Evolutionary conservation across 2,329 filamentous ascomycete genomes (phyloP).

Genomic region (Aureobasidium sp.): DNA sequence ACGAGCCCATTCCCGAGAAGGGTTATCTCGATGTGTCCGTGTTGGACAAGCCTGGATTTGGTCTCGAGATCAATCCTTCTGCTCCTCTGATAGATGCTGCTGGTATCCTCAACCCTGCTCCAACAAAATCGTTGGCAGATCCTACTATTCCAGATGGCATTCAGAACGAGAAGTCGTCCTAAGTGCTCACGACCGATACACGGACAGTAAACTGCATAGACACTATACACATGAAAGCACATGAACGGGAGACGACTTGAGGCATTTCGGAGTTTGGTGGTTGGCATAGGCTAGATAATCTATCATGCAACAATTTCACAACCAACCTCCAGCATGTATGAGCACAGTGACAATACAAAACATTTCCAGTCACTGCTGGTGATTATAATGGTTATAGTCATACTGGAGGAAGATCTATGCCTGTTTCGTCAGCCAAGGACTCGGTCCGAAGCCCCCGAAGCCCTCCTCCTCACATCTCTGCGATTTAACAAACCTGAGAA

Average conservation of each 20-base stretch:
- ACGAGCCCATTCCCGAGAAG: slow-evolving; percentile 80
- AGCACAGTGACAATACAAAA: too few relatives aligned
- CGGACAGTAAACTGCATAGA: neutral
- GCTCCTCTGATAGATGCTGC: slow-evolving; percentile 71
- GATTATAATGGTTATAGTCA: too few relatives aligned
- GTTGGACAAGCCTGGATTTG: slow-evolving; percentile 84
- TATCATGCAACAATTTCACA: neutral
- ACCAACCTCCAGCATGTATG: neutral
- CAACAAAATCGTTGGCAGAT: slow-evolving; percentile 29
- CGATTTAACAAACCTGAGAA: neutral
- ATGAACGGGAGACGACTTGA: neutral
- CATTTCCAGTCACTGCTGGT: too few relatives aligned
- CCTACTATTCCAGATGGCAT: slow-evolving; percentile 12
- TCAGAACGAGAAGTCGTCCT: neutral
- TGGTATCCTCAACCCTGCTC: slow-evolving; percentile 61
- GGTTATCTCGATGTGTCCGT: slow-evolving; percentile 67
- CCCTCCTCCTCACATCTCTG: neutral
- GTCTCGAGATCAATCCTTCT: slow-evolving; percentile 73
- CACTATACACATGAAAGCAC: neutral
- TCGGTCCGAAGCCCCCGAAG: neutral
- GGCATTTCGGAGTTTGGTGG: neutral
- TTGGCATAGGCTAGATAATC: neutral
- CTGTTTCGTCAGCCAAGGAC: neutral
- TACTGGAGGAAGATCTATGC: neutral
- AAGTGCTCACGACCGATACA: neutral